Percentiles rank a stretch among this genome's conserved stretches.
phyloP scores from a whole-genome alignment of 345 rosid genomes.

The Schrenkiella parvula region DNA sequence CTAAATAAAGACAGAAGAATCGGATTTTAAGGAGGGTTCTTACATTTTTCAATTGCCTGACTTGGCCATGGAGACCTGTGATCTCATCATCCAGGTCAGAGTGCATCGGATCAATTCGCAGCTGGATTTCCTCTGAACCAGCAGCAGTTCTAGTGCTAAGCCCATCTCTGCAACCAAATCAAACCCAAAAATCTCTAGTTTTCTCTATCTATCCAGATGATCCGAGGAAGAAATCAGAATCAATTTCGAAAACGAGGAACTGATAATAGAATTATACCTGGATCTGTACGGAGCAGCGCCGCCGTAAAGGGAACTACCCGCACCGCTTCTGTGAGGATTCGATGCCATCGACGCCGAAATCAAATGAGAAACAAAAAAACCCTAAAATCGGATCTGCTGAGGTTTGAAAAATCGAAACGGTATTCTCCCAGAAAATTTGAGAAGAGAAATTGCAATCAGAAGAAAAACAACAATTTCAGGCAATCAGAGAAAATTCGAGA shows the following conservation, averaged over 20 bases:
- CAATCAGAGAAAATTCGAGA: background rate
- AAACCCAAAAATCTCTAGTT: background rate
- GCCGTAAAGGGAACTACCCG: constrained; percentile 51
- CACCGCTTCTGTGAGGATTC: constrained; percentile 43
- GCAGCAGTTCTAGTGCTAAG: constrained; percentile 66
- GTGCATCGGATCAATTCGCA: constrained; percentile 87
- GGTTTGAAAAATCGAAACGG: background rate
- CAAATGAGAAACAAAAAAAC: background rate
- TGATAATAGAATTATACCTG: constrained; percentile 24
- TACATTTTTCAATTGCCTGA: constrained; percentile 64
- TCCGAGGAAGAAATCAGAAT: background rate
- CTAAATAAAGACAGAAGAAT: background rate
- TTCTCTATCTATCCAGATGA: background rate
- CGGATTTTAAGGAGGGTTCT: background rate
- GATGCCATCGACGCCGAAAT: constrained; percentile 42
- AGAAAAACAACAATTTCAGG: background rate
- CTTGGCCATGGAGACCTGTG: constrained; percentile 76
- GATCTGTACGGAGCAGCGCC: constrained; percentile 71
- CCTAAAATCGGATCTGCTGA: background rate
- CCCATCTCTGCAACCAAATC: constrained; percentile 52
- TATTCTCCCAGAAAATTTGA: background rate
- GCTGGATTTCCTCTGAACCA: constrained; percentile 76
- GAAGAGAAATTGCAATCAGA: background rate
- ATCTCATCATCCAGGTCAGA: constrained; percentile 82
- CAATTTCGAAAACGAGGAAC: background rate